Base-by-base conservation (phyloP, 192 early-diverging fungal species). In the Dissophora ornata region DNA sequence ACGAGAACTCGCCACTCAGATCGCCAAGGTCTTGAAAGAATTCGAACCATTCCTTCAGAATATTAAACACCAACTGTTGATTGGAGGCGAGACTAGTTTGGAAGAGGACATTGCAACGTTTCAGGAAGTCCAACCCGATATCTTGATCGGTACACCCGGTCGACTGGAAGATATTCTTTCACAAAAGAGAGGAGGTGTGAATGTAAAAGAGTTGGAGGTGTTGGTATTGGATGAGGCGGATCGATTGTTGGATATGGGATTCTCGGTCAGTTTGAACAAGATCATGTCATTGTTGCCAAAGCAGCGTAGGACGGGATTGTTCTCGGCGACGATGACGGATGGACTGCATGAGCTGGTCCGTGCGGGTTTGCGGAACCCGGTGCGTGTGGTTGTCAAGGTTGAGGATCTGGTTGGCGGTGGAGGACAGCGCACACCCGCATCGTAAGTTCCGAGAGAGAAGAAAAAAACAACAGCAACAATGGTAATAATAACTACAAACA, bases 301-400 rank as follows among this genome's bases (percentile, higher is more conserved):
- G 65, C 96, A 98, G 70, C 91, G 97, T 4, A 87, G 96, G 33
- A 99, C 97, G 0, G 95, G 96, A 7, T 83, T 99, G 36, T 99
- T 97, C 54, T 97, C 95, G 1, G 97, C 97, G 0, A 99, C 97
- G 4, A 95, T 99, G 94, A 93, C 90, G 36, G 96, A 98, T 66
- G 94, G 89, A 0, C 57, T 99, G 36, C 79, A 81, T 16, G 90
- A 96, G 56, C 78, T 99, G 28, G 90, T 97, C 2, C 82, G 90
- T 21, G 90, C 93, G 0, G 97, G 97, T 19, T 80, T 99, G 22
- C 86, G 96, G 53, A 97, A 99, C 64, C 96, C 96, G 1, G 95
- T 93, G 3, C 85, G 88, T 26, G 88, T 99, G 21, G 88, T 90
- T 11, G 95, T 98, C 25, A 94, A 96, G 71, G 96, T 97, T 22